phyloP scores from a whole-genome alignment of 2,329 filamentous ascomycete species.

The Penicillium occitanis region DNA sequence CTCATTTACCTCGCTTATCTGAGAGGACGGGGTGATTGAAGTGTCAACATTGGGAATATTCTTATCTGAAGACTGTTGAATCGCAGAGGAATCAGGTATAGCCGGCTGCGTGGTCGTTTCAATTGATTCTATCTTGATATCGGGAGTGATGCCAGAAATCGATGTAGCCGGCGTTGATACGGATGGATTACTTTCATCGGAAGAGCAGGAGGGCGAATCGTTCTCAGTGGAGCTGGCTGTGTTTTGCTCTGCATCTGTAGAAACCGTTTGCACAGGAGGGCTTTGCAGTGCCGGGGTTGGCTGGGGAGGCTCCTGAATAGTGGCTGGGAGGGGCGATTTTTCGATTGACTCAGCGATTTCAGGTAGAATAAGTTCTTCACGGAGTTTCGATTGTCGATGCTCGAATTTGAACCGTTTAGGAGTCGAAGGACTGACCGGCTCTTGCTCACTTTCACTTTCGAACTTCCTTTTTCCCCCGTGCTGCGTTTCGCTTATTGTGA shows the following conservation, averaged over 20 bases:
- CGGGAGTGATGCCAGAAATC: slow-evolving; percentile 29
- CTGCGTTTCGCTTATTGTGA: not conserved
- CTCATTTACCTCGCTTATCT: slow-evolving; percentile 22
- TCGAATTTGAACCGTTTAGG: slow-evolving; percentile 38
- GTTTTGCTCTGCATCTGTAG: slow-evolving; percentile 13
- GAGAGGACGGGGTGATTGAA: slow-evolving; percentile 10
- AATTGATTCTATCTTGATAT: slow-evolving; percentile 26
- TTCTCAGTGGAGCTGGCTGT: slow-evolving; percentile 25
- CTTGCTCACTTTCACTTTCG: slow-evolving; percentile 19
- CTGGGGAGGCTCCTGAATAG: slow-evolving; percentile 5
- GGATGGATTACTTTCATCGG: slow-evolving; percentile 33
- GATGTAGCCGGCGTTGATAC: slow-evolving; percentile 41
- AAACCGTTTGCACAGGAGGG: not conserved
- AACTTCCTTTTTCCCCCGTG: slow-evolving; percentile 23
- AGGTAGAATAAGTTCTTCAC: slow-evolving; percentile 38
- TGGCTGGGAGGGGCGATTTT: slow-evolving; percentile 13
- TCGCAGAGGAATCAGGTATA: not conserved
- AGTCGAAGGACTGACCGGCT: slow-evolving; percentile 27
- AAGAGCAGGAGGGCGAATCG: slow-evolving; percentile 31
- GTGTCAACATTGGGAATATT: not conserved
- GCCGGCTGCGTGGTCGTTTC: slow-evolving; percentile 5
- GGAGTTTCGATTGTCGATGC: slow-evolving; percentile 37
- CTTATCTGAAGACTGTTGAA: not conserved
- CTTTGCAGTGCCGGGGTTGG: not conserved
- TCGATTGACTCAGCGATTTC: slow-evolving; percentile 29